Evolutionary conservation across 352 stramenopile species (phyloP).

Genomic region (Phytophthora sp.): DNA sequence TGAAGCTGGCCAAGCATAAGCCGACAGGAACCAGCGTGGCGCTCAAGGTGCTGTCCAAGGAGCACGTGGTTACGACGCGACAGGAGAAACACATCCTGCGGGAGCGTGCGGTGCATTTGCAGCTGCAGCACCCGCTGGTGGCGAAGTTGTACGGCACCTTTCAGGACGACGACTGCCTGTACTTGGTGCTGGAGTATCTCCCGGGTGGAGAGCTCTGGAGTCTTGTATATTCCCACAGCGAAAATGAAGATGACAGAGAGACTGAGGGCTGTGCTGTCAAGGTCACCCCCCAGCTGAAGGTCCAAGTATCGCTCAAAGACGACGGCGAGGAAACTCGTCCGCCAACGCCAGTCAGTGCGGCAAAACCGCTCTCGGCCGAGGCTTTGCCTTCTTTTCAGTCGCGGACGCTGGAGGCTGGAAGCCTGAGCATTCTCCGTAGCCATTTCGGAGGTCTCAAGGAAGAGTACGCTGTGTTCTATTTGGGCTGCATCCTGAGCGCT

Average conservation of each 20-base stretch:
- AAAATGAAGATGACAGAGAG: conserved; percentile 15
- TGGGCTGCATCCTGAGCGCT: conserved; percentile 85
- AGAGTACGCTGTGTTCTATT: conserved; percentile 87
- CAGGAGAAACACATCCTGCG: conserved; percentile 83
- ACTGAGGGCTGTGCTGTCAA: conserved; percentile 16
- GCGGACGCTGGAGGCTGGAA: conserved; percentile 9
- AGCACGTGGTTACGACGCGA: conserved; percentile 72
- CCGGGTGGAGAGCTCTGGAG: conserved; percentile 83
- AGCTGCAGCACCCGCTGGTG: conserved; percentile 74
- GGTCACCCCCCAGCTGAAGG: conserved; percentile 5
- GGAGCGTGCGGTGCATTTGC: conserved; percentile 71
- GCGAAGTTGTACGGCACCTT: conserved; percentile 78
- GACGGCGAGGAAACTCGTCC: conserved; percentile 22
- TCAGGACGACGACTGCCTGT: conserved; percentile 84
- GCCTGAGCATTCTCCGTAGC: conserved; percentile 40
- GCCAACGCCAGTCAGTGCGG: conserved; percentile 7
- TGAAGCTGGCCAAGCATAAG: conserved; percentile 77
- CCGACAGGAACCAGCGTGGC: conserved; percentile 65
- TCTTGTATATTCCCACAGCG: conserved; percentile 59
- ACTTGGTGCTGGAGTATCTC: conserved; percentile 82
- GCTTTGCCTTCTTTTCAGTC: conserved; percentile 2
- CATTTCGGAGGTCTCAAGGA: conserved; percentile 55
- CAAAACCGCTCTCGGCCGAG: background rate
- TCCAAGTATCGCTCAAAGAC: conserved; percentile 8
- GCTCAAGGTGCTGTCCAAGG: conserved; percentile 80